These are phyloP conservation scores for Phytophthora chlamydospora DNA, from an alignment of 352 stramenopile genomes.

Conservation along the genomic window DNA sequence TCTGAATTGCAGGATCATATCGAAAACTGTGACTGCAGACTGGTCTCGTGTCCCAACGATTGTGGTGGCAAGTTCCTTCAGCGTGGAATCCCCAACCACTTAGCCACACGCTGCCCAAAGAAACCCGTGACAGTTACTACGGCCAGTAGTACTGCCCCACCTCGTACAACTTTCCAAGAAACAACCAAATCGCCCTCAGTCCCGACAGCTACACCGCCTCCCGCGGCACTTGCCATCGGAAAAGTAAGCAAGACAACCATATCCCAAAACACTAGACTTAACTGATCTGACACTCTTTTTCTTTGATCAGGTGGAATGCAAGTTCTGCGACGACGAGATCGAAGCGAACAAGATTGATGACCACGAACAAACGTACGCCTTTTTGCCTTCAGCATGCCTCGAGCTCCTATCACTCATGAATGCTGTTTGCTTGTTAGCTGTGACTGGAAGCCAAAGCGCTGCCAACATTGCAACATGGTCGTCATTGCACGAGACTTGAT, in stretches of 20 bases:
- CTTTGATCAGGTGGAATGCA: slow-evolving; percentile 59
- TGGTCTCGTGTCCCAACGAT: slow-evolving; percentile 77
- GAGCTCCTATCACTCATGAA: neutral
- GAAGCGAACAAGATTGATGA: slow-evolving; percentile 49
- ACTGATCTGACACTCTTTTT: neutral
- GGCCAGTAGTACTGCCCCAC: slow-evolving; percentile 2
- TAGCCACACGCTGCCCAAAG: slow-evolving; percentile 74
- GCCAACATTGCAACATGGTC: slow-evolving; percentile 85
- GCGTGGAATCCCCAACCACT: slow-evolving; percentile 73
- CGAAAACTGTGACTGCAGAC: slow-evolving; percentile 79
- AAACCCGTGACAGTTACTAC: slow-evolving; percentile 13
- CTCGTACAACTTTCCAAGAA: slow-evolving; percentile 6
- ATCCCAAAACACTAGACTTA: neutral
- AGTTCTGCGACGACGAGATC: slow-evolving; percentile 85
- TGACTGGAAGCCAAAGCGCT: slow-evolving; percentile 80
- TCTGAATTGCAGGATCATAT: slow-evolving; percentile 82
- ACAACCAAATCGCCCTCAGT: slow-evolving; percentile 17
- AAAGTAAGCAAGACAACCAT: slow-evolving; percentile 15
- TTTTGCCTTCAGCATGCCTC: neutral
- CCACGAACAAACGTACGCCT: slow-evolving; percentile 62
- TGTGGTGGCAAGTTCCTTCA: slow-evolving; percentile 85
- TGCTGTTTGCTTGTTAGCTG: slow-evolving; percentile 41
- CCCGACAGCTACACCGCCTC: neutral
- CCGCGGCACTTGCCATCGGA: slow-evolving; percentile 2
- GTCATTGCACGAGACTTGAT: slow-evolving; percentile 71